These are phyloP conservation scores for Piloderma croceum DNA, from an alignment of 768 basidiomycete genomes.

Conservation along the genomic window DNA sequence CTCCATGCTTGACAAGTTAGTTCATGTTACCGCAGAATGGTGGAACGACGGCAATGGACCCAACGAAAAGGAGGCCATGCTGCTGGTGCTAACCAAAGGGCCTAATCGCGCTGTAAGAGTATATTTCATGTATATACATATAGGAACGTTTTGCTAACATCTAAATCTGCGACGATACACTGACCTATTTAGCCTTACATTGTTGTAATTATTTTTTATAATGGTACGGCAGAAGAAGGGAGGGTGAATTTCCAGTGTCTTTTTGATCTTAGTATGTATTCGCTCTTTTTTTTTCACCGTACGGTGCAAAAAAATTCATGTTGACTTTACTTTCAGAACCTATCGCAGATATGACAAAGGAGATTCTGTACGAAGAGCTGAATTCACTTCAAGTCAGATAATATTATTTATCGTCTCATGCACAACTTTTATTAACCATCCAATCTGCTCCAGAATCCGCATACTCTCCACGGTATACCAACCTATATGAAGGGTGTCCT, in stretches of 20 bases:
- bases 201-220: constrained; percentile 37
- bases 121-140: too few relatives aligned
- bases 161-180: too few relatives aligned
- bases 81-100: constrained; percentile 29
- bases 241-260: constrained; percentile 38
- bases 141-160: too few relatives aligned
- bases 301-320: too few relatives aligned
- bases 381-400: constrained; percentile 37
- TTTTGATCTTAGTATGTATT: constrained; percentile 40
- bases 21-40: constrained; percentile 33
- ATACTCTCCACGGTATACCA: constrained; percentile 30
- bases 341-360: constrained; percentile 33
- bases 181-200: constrained; percentile 44
- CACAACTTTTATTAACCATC: neutral
- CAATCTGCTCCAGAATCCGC: constrained; percentile 28
- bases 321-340: constrained; percentile 28
- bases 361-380: constrained; percentile 44
- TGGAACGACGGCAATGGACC: constrained; percentile 19
- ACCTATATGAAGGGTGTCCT: constrained; percentile 40
- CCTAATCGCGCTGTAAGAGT: constrained; percentile 37
- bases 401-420: too few relatives aligned
- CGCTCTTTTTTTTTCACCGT: too few relatives aligned
- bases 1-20: constrained; percentile 11
- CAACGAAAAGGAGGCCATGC: constrained; percentile 35
- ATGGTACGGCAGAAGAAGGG: constrained; percentile 47